These are phyloP conservation scores for Skeletonema grethae DNA, from an alignment of 108 stramenopile genomes.

Conservation along the genomic window DNA sequence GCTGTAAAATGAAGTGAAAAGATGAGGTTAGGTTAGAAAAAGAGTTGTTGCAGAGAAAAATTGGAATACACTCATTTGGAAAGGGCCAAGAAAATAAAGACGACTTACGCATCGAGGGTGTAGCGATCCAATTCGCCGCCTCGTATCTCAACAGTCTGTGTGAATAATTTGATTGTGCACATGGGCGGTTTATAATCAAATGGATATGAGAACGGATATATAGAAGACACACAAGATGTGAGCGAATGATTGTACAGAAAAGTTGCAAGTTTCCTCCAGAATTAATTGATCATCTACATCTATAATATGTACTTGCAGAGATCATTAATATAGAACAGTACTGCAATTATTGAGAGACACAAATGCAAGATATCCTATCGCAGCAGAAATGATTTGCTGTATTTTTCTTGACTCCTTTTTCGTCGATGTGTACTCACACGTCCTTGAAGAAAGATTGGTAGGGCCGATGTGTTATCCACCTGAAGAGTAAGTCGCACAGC, in stretches of 20 bases:
- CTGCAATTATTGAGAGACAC: neutral
- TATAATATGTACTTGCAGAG: too few species aligned
- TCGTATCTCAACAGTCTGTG: conserved; percentile 28
- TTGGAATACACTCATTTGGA: neutral
- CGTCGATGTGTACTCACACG: neutral
- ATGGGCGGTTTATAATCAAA: too few species aligned
- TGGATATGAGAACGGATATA: too few species aligned
- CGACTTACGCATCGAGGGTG: conserved; percentile 36
- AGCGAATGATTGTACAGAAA: too few species aligned
- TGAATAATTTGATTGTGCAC: neutral
- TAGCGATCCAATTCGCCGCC: conserved; percentile 21
- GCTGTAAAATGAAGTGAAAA: conserved; percentile 2
- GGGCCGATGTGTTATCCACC: neutral
- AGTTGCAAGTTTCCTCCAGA: too few species aligned
- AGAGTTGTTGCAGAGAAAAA: neutral
- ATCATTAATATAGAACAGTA: too few species aligned
- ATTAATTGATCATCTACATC: too few species aligned
- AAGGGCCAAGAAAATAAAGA: neutral
- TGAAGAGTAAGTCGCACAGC: neutral
- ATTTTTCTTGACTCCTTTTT: neutral
- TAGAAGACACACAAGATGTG: too few species aligned
- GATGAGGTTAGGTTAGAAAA: neutral
- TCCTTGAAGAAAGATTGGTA: neutral
- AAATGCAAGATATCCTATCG: neutral
- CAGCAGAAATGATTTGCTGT: neutral